Percentiles rank a stretch among this genome's conserved stretches.
Conservation (phyloP, 2,329 filamentous ascomycete species). For the Xenoacremonium recifei region DNA sequence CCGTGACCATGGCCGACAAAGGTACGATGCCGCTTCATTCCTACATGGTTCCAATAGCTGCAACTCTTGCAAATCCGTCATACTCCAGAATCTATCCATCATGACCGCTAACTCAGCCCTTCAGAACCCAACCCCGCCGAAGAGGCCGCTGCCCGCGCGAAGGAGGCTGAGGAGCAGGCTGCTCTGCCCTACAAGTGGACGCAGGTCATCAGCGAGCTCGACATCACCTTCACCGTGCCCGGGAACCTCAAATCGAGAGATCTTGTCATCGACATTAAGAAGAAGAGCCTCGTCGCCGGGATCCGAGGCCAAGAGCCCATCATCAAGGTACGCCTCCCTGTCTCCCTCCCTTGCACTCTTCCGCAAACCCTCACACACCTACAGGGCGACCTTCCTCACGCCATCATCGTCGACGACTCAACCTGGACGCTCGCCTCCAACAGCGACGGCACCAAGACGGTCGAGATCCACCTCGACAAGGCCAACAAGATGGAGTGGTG, state of each 20-base stretch:
- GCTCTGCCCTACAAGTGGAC: conserved; percentile 96
- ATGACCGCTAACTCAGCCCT: conserved; percentile 11
- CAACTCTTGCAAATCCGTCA: no score
- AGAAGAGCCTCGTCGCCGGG: conserved; percentile 71
- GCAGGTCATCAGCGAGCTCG: conserved; percentile 86
- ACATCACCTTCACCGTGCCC: conserved; percentile 75
- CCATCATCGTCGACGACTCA: conserved; percentile 79
- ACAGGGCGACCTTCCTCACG: conserved; percentile 80
- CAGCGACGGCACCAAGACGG: conserved; percentile 62
- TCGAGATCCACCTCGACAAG: conserved; percentile 92
- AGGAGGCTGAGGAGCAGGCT: conserved; percentile 84
- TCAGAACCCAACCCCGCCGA: conserved; percentile 55
- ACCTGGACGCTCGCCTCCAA: conserved; percentile 87
- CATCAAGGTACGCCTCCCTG: conserved; percentile 65
- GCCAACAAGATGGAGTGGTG: conserved; percentile 98
- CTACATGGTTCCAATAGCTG: no score
- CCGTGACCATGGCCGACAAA: conserved; percentile 41
- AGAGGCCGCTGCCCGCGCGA: conserved; percentile 59
- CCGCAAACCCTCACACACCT: not conserved
- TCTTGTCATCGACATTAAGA: conserved; percentile 79
- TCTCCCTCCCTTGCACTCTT: not conserved
- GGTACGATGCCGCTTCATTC: conserved; percentile 20
- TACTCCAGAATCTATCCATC: no score
- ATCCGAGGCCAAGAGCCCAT: conserved; percentile 88
- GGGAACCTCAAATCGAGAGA: conserved; percentile 83